Evolutionary conservation across 306 rosid species (phyloP).

Genomic region (Aeschynomene evenia): DNA sequence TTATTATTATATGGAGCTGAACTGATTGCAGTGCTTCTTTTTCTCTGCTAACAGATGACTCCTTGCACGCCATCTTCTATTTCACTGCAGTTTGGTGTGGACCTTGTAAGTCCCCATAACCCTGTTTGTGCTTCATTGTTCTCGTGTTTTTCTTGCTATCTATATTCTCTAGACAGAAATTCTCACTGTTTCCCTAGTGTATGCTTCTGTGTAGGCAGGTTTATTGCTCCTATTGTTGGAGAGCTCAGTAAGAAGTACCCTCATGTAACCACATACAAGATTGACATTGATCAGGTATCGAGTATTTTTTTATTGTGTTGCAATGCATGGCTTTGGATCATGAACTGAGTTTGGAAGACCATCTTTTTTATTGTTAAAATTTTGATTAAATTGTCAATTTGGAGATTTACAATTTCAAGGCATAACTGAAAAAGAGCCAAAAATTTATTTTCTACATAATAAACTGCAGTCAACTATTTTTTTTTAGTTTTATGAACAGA

Average conservation of each 20-base stretch:
- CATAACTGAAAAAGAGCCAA: neutral
- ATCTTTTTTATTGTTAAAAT: neutral
- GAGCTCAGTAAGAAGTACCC: constrained; percentile 66
- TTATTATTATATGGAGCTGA: neutral
- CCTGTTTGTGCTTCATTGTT: neutral
- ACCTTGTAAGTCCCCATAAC: constrained; percentile 66
- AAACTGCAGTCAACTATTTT: neutral
- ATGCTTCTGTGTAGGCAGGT: constrained; percentile 60
- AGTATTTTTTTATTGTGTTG: neutral
- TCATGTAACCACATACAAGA: constrained; percentile 71
- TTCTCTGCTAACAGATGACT: constrained; percentile 44
- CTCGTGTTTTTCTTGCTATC: neutral
- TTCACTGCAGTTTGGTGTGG: constrained; percentile 94
- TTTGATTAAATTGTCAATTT: neutral
- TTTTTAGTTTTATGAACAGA: neutral
- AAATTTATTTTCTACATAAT: neutral
- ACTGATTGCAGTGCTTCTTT: constrained; percentile 7
- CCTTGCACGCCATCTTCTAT: constrained; percentile 74
- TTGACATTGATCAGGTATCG: constrained; percentile 83
- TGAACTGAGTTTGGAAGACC: neutral
- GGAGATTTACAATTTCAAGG: neutral
- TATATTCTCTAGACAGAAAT: neutral
- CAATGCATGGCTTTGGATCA: neutral
- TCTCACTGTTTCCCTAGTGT: constrained; percentile 20
- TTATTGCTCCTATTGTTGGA: constrained; percentile 61